Conservation (phyloP, 257 asterid genomes). For the Solanum paucissectum region DNA sequence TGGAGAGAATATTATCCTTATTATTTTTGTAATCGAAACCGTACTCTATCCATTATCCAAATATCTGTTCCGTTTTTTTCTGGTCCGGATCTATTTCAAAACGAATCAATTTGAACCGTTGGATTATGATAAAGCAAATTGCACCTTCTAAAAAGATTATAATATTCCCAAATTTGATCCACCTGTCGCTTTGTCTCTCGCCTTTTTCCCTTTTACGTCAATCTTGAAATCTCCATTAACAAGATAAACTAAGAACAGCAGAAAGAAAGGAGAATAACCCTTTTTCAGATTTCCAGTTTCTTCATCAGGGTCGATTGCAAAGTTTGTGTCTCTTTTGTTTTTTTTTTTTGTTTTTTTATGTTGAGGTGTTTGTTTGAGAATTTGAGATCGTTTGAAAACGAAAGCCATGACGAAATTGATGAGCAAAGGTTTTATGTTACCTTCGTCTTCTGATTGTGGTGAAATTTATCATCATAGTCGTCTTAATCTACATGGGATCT, state of each 20-base stretch:
- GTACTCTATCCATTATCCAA: neutral
- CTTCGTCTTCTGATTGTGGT: neutral
- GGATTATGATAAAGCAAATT: neutral
- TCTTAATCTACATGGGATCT: neutral
- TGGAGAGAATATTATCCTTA: neutral
- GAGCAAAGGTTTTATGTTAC: neutral
- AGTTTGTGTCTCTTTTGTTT: neutral
- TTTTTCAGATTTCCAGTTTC: neutral
- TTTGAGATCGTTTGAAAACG: neutral
- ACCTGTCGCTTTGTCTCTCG: neutral
- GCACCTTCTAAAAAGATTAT: neutral
- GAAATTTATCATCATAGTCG: neutral
- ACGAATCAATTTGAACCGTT: neutral
- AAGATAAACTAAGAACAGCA: neutral
- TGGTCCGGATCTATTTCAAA: neutral
- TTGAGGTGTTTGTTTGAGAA: neutral
- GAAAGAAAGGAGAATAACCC: neutral
- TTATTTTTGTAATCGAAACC: neutral
- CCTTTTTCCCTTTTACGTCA: neutral
- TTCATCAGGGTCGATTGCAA: neutral
- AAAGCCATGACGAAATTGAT: neutral
- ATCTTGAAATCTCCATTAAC: neutral
- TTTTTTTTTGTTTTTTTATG: neutral
- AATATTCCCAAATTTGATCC: neutral
- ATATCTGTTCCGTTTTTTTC: neutral